Conservation (phyloP, 2,329 filamentous ascomycete genomes). For the Apiospora arundinis region DNA sequence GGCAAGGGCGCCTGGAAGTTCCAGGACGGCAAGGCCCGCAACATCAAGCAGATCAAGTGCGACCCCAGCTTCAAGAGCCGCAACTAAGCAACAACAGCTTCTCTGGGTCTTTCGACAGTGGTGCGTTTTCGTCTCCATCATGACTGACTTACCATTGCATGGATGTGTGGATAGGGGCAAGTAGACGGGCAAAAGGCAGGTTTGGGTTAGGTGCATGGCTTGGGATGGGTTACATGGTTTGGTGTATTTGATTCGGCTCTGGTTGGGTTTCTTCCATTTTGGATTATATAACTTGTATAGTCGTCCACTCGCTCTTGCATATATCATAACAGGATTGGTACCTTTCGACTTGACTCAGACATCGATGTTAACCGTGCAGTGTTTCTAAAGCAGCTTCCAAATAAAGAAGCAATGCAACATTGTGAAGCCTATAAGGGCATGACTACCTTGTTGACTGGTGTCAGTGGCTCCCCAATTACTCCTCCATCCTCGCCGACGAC, state of each 20-base stretch:
- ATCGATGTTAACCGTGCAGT: background rate
- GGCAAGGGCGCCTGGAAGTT: constrained; percentile 7
- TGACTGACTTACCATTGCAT: background rate
- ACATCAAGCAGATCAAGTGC: constrained; percentile 18
- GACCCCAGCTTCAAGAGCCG: constrained; percentile 18
- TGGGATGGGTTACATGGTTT: background rate
- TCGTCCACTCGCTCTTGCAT: background rate
- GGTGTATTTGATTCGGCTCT: background rate
- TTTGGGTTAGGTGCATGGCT: background rate
- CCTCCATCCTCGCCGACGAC: constrained; percentile 34
- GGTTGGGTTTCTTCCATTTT: background rate
- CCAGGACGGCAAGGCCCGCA: background rate
- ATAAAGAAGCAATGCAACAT: too few relatives aligned
- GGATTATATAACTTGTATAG: background rate
- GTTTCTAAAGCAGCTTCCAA: too few relatives aligned
- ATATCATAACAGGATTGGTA: background rate
- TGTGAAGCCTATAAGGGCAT: background rate
- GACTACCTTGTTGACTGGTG: background rate
- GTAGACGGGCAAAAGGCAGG: background rate
- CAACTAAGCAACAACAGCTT: background rate
- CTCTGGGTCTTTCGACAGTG: too few relatives aligned
- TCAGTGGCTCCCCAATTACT: background rate
- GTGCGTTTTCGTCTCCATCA: too few relatives aligned
- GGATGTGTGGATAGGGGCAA: background rate
- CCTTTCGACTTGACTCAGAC: background rate